Percentiles rank a stretch among this genome's conserved stretches.
phyloP scores from a whole-genome alignment of 164 flowering plant genomes.

The Stephania japonica region DNA sequence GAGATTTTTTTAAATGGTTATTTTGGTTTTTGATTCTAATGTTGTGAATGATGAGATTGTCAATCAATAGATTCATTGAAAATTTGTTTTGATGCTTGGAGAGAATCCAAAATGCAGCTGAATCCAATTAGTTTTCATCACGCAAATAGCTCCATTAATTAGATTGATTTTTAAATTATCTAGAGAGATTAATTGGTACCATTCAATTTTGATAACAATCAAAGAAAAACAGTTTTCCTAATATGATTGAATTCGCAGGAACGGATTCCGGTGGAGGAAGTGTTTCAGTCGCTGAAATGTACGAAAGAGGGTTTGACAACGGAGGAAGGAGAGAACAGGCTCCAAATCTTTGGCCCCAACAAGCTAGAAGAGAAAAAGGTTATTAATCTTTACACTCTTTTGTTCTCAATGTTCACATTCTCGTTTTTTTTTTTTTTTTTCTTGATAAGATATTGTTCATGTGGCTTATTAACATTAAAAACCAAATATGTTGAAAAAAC shows the following conservation, averaged over 20 bases:
- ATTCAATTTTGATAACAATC: background rate
- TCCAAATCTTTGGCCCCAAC: constrained; percentile 28
- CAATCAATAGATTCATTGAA: background rate
- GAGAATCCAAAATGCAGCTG: too few relatives aligned
- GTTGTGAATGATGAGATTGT: background rate
- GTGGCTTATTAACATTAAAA: background rate
- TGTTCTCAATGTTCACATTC: too few relatives aligned
- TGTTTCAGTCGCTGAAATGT: constrained; percentile 27
- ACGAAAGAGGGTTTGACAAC: constrained; percentile 21
- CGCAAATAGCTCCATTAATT: background rate
- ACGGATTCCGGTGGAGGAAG: constrained; percentile 23
- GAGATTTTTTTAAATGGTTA: too few relatives aligned
- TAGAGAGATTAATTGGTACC: background rate
- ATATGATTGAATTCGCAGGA: constrained; percentile 13
- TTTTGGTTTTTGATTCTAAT: background rate
- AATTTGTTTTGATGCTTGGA: too few relatives aligned
- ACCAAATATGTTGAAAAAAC: background rate
- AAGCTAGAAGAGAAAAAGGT: constrained; percentile 29
- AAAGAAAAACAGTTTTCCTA: too few relatives aligned
- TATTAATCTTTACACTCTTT: too few relatives aligned
- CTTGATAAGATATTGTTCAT: background rate
- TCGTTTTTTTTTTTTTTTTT: background rate
- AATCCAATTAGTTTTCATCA: background rate
- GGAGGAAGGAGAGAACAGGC: constrained; percentile 22
- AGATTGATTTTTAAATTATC: background rate